Evolutionary conservation across 2,329 filamentous ascomycete genomes (phyloP).

Genomic region (Chrysoporthe austroafricana): DNA sequence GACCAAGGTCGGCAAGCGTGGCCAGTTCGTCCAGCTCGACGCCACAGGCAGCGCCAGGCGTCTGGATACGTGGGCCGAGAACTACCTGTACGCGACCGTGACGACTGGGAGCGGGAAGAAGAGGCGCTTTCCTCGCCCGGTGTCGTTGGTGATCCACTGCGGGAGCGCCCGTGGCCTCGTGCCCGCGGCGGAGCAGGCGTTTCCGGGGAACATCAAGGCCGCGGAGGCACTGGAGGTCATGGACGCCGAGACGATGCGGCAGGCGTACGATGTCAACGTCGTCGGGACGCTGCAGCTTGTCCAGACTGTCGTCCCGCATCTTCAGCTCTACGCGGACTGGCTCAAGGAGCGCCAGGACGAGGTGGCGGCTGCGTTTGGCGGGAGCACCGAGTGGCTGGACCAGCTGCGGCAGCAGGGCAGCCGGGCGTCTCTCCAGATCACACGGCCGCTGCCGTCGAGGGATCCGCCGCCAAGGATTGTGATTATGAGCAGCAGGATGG

Average conservation of each 20-base stretch:
- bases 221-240: conserved; percentile 21
- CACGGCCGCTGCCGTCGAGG: conserved; percentile 8
- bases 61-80: conserved; percentile 15
- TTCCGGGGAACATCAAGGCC: conserved; percentile 9
- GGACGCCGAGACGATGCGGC: conserved; percentile 19
- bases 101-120: background rate
- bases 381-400: background rate
- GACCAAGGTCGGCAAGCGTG: conserved; percentile 7
- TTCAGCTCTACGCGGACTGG: conserved; percentile 14
- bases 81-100: conserved; percentile 13
- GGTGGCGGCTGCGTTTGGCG: conserved; percentile 10
- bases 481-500: conserved; percentile 13
- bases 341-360: conserved; percentile 9
- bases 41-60: conserved; percentile 14
- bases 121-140: conserved; percentile 3
- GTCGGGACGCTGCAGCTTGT: conserved; percentile 19
- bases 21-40: conserved; percentile 22
- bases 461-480: conserved; percentile 13
- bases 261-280: conserved; percentile 23
- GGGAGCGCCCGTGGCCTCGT: conserved; percentile 21
- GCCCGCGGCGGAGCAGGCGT: conserved; percentile 2
- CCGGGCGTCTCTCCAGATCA: conserved; percentile 9
- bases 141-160: conserved; percentile 20
- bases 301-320: conserved; percentile 16
- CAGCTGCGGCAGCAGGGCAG: conserved; percentile 15